Percentiles rank a stretch among this genome's conserved stretches.
These are phyloP conservation scores for Carex parvula DNA, from an alignment of 176 grass and related monocot genomes.

Conservation along the genomic window DNA sequence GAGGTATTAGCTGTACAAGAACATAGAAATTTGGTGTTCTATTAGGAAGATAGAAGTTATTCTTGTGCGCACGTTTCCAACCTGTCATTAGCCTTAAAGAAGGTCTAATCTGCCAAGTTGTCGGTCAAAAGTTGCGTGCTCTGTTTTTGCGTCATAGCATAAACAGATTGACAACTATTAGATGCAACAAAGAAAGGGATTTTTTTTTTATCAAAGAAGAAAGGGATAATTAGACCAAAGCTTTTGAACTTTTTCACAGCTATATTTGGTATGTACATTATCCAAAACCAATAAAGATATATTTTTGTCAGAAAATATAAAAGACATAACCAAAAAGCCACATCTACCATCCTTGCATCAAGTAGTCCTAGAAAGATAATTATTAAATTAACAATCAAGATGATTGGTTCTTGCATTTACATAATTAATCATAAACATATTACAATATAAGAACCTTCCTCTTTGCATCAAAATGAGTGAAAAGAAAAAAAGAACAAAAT, in stretches of 20 bases:
- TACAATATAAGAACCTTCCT: too few relatives aligned
- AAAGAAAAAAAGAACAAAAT: background rate
- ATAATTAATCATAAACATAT: background rate
- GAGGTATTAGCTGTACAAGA: background rate
- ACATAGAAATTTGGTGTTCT: background rate
- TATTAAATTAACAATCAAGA: background rate
- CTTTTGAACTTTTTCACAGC: background rate
- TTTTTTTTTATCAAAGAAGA: background rate
- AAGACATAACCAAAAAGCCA: too few relatives aligned
- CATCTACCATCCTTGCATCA: too few relatives aligned
- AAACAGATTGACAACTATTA: background rate
- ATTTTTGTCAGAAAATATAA: background rate
- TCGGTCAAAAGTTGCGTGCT: slow-evolving; percentile 8
- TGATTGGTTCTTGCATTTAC: background rate
- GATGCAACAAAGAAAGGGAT: background rate
- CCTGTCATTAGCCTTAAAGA: background rate
- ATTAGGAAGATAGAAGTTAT: background rate
- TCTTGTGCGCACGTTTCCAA: slow-evolving; percentile 5
- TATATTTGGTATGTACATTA: background rate
- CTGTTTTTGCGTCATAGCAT: background rate
- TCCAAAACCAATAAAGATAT: background rate
- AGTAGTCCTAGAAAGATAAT: background rate
- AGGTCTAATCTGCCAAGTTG: background rate
- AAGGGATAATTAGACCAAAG: background rate
- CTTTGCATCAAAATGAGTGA: background rate